These are phyloP conservation scores for Calycina herbarum DNA, from an alignment of 2,329 filamentous ascomycete species.

Conservation along the genomic window DNA sequence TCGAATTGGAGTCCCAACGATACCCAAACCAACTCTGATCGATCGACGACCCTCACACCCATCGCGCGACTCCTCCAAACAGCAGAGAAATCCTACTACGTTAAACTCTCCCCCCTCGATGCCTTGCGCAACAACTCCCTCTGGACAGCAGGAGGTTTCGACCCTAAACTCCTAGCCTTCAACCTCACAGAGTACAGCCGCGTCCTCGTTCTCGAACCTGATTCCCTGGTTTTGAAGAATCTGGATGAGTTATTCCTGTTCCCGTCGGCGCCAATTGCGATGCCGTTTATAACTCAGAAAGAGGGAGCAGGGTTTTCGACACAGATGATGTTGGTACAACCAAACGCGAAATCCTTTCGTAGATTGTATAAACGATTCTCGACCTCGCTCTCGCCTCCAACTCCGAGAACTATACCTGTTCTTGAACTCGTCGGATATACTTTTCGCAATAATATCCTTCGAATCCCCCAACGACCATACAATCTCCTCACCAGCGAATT, in stretches of 20 bases:
- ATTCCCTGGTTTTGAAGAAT: slow-evolving; percentile 27
- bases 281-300: slow-evolving; percentile 34
- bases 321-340: slow-evolving; percentile 31
- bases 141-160: slow-evolving; percentile 28
- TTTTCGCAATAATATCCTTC: neutral
- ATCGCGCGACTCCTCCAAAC: slow-evolving; percentile 30
- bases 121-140: slow-evolving; percentile 24
- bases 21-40: slow-evolving; percentile 17
- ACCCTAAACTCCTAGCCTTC: slow-evolving; percentile 34
- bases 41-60: slow-evolving; percentile 23
- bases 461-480: slow-evolving; percentile 53
- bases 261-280: slow-evolving; percentile 29
- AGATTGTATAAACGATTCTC: slow-evolving; percentile 42
- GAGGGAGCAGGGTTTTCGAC: slow-evolving; percentile 29
- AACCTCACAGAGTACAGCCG: slow-evolving; percentile 34
- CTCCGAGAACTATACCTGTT: slow-evolving; percentile 34
- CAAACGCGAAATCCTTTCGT: slow-evolving; percentile 24
- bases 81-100: slow-evolving; percentile 29
- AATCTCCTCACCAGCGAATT: slow-evolving; percentile 47
- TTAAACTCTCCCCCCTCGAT: slow-evolving; percentile 30
- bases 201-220: slow-evolving; percentile 30
- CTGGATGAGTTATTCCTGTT: slow-evolving; percentile 35
- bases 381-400: slow-evolving; percentile 51
- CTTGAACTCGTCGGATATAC: neutral
- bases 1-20: slow-evolving; percentile 31